phyloP scores from a whole-genome alignment of 2,329 filamentous ascomycete species.

The Aspergillus novofumigatus region DNA sequence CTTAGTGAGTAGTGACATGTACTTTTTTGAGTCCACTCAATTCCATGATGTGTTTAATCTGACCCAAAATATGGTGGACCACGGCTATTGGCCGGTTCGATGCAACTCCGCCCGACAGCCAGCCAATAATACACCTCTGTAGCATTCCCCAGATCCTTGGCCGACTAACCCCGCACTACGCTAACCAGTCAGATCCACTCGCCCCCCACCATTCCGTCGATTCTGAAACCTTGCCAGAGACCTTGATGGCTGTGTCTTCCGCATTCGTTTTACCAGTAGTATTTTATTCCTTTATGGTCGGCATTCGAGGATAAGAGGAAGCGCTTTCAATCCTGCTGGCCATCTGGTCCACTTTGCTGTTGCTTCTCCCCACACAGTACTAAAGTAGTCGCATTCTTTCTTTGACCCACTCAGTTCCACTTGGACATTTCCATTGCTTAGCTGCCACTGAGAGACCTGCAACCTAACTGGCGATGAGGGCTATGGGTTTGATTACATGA shows the following conservation, averaged over 20 bases:
- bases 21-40: background rate
- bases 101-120: background rate
- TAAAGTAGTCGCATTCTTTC: background rate
- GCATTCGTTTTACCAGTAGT: background rate
- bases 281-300: too few species aligned
- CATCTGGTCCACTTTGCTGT: background rate
- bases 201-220: background rate
- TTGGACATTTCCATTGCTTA: background rate
- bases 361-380: background rate
- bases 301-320: background rate
- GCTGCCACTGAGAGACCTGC: too few species aligned
- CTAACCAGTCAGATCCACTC: background rate
- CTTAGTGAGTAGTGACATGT: background rate
- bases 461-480: background rate
- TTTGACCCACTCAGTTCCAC: background rate
- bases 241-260: background rate
- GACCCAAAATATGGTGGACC: background rate
- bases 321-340: background rate
- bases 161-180: background rate
- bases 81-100: background rate
- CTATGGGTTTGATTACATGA: background rate
- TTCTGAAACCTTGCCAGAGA: background rate
- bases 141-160: background rate
- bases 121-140: background rate
- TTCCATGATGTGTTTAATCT: background rate